Evolutionary conservation across 805 yeast species (phyloP).

Genomic region (Pichia paraexigua): DNA sequence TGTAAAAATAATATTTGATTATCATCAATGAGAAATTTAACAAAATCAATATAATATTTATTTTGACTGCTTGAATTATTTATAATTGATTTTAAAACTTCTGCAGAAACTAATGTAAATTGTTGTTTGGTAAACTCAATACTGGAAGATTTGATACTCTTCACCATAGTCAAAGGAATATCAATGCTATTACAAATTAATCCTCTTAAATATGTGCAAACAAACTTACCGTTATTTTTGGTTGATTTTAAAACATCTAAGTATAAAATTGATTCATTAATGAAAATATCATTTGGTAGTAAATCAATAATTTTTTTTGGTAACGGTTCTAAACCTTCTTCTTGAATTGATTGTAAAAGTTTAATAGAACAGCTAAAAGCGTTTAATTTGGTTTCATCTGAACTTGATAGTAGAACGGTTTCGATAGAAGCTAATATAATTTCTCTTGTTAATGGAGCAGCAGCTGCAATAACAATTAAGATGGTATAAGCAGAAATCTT

Average conservation of each 20-base stretch:
- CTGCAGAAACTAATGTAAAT: constrained; percentile 17
- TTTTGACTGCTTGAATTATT: constrained; percentile 9
- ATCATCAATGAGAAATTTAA: constrained; percentile 30
- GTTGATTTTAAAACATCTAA: constrained; percentile 15
- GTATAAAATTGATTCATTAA: constrained; percentile 14
- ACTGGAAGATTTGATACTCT: constrained; percentile 7
- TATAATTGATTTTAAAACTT: constrained; percentile 15
- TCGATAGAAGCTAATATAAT: constrained; percentile 55
- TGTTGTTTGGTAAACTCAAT: constrained; percentile 16
- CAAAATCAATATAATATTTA: constrained; percentile 26
- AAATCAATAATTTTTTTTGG: constrained; percentile 17
- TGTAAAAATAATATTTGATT: constrained; percentile 33
- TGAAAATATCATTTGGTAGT: constrained; percentile 17
- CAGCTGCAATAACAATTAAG: constrained; percentile 66
- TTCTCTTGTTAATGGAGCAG: constrained; percentile 53
- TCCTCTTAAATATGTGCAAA: constrained; percentile 24
- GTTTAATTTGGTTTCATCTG: constrained; percentile 15
- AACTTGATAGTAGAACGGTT: constrained; percentile 35
- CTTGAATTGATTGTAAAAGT: constrained; percentile 39
- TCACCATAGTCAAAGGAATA: constrained; percentile 10
- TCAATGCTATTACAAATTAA: constrained; percentile 12
- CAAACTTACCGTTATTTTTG: constrained; percentile 18
- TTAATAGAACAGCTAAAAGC: constrained; percentile 42
- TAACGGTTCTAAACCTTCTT: constrained; percentile 22
- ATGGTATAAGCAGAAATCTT: constrained; percentile 82